Evolutionary conservation across 441 rosid species (phyloP), one percentile per base, ranked within the genome.

Genomic region (Erysimum cheiri): DNA sequence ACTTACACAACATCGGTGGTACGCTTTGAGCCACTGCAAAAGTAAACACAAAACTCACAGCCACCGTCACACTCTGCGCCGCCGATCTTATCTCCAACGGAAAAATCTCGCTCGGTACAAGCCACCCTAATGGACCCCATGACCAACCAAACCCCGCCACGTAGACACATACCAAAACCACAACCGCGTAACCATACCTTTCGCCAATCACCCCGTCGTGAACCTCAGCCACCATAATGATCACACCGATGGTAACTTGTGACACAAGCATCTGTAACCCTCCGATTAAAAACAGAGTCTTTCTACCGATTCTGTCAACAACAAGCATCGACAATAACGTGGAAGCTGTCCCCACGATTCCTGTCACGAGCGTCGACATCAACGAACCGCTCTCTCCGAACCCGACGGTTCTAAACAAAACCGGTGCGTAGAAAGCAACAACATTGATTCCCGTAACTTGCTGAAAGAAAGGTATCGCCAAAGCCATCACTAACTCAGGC

Each of bases 101-200:
- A 12, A 75, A 85, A 3, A 87, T 78, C 78, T 85, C 89, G 17
- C 87, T 87, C 2, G 87, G 89, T 52, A 87, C 82, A 28, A 87
- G 49, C 86, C 87, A 85, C 31, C 92, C 88, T 63, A 85, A 49
- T 15, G 87, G 92, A 13, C 89, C 92, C 92, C 89, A 87, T 1
- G 92, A 87, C 85, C 88, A 83, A 4, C 80, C 92, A n/a, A 85
- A 87, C 39, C 89, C 89, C 0, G 88, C 73, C 3, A 84, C 88
- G 47, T 78, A 87, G 1, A 85, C 47, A 44, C 87, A 87, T 12
- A 87, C 79, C 63, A 82, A 43, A 32, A 81, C 58, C 53, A 85
- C 41, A 28, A 87, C 75, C 14, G 76, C 40, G 56, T 77, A 71
- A 12, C 71, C 82, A 1, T 77, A 61, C 4, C 57, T 33, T 60